Conservation (phyloP, 306 rosid genomes). For the Dryas alaskensis region DNA sequence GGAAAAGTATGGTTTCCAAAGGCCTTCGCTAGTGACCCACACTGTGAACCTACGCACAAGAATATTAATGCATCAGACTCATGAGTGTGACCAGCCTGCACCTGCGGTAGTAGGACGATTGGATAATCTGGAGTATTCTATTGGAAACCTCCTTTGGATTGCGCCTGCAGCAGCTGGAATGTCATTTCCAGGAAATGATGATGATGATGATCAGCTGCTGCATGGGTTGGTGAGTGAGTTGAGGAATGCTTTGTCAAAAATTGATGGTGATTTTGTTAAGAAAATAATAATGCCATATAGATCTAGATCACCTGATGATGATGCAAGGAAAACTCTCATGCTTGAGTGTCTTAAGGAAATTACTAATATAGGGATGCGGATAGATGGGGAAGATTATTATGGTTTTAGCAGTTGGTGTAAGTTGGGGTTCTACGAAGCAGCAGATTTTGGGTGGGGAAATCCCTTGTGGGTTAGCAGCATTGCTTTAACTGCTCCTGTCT, state of each 20-base stretch:
- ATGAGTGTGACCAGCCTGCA: too few species aligned
- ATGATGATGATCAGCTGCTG: background rate
- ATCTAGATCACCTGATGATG: background rate
- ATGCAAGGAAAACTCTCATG: constrained; percentile 10
- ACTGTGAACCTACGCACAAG: constrained; percentile 34
- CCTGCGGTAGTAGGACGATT: background rate
- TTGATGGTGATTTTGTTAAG: constrained; percentile 20
- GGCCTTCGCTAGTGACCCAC: constrained; percentile 28
- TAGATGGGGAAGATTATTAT: constrained; percentile 15
- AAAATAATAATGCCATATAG: background rate
- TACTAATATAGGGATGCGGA: background rate
- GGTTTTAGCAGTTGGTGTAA: constrained; percentile 49
- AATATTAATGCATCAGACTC: background rate
- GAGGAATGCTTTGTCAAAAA: constrained; percentile 22
- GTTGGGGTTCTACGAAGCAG: constrained; percentile 28
- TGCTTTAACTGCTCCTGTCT: constrained; percentile 21
- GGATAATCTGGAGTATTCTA: background rate
- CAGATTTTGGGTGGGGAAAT: constrained; percentile 43
- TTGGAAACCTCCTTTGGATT: constrained; percentile 37
- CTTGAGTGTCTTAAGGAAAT: constrained; percentile 17
- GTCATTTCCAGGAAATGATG: background rate
- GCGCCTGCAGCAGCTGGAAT: background rate
- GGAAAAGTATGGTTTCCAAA: constrained; percentile 17
- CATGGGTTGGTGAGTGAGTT: constrained; percentile 17
- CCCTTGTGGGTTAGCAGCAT: constrained; percentile 37